Percentiles rank a stretch among this genome's conserved stretches.
These are phyloP conservation scores for Artemisia tridentata DNA, from an alignment of 129 eudicot species.

Conservation along the genomic window DNA sequence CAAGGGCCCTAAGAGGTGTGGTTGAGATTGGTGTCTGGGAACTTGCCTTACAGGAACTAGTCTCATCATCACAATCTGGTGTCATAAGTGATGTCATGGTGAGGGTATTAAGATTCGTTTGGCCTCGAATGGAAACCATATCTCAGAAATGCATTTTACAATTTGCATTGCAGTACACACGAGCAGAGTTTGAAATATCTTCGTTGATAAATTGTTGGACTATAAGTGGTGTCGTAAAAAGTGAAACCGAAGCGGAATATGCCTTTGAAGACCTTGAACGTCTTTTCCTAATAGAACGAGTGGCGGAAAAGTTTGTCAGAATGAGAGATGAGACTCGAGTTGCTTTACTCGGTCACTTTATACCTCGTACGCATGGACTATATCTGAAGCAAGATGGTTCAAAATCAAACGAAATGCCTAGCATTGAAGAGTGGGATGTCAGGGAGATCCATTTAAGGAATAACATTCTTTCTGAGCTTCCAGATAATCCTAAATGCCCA, in stretches of 20 bases:
- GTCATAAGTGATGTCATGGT: slow-evolving; percentile 14
- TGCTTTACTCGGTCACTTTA: background rate
- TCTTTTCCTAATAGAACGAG: slow-evolving; percentile 10
- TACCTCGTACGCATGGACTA: background rate
- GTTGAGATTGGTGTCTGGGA: background rate
- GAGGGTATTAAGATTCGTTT: slow-evolving; percentile 15
- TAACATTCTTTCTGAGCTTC: slow-evolving; percentile 22
- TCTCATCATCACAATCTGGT: slow-evolving; percentile 9
- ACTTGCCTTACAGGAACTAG: slow-evolving; percentile 13
- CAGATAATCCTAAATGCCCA: slow-evolving; percentile 17
- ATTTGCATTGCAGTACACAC: background rate
- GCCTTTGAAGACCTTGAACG: too few species aligned
- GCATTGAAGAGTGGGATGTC: slow-evolving; percentile 10
- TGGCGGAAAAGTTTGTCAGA: background rate
- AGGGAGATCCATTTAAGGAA: slow-evolving; percentile 5
- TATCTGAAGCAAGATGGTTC: slow-evolving; percentile 7
- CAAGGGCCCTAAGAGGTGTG: slow-evolving; percentile 13
- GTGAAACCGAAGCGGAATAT: too few species aligned
- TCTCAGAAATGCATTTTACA: slow-evolving; percentile 15
- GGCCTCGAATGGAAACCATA: background rate
- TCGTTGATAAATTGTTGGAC: background rate
- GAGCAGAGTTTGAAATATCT: background rate
- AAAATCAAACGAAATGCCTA: slow-evolving; percentile 7
- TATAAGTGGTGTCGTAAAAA: too few species aligned
- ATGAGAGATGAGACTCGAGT: slow-evolving; percentile 19